Conservation (phyloP, 441 rosid genomes). For the Jatropha multifida region DNA sequence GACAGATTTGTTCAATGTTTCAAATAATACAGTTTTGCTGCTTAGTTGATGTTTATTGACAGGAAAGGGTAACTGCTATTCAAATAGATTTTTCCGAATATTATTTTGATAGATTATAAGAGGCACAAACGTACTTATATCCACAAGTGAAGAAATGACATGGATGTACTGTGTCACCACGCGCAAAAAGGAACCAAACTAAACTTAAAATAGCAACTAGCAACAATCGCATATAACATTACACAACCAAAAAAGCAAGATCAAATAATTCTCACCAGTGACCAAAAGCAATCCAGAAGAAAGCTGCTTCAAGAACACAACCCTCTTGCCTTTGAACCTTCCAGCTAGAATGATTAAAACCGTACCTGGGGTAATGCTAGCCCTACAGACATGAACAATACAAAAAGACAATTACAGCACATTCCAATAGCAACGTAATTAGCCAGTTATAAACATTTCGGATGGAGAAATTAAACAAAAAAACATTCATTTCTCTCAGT, state of each 20-base stretch:
- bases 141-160: too few relatives aligned
- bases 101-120: too few relatives aligned
- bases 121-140: too few relatives aligned
- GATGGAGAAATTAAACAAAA: not conserved
- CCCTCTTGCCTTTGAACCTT: constrained; percentile 92
- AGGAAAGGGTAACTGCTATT: too few relatives aligned
- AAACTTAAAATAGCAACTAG: too few relatives aligned
- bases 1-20: too few relatives aligned
- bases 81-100: too few relatives aligned
- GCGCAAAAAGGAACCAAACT: too few relatives aligned
- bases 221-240: not conserved
- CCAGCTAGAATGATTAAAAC: constrained; percentile 85
- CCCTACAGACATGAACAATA: constrained; percentile 33
- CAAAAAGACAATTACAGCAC: not conserved
- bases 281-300: constrained; percentile 78
- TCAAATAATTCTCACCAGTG: constrained; percentile 49
- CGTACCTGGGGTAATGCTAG: constrained; percentile 81
- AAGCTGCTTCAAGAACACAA: constrained; percentile 88
- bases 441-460: not conserved
- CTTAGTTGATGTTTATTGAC: too few relatives aligned
- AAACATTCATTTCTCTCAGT: not conserved
- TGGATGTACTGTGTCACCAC: too few relatives aligned
- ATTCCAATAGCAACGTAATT: not conserved
- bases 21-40: too few relatives aligned
- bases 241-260: not conserved